Evolutionary conservation across 352 stramenopile genomes (phyloP), one percentile per base, ranked within the genome.

Genomic region (Phytopythium sindhum): DNA sequence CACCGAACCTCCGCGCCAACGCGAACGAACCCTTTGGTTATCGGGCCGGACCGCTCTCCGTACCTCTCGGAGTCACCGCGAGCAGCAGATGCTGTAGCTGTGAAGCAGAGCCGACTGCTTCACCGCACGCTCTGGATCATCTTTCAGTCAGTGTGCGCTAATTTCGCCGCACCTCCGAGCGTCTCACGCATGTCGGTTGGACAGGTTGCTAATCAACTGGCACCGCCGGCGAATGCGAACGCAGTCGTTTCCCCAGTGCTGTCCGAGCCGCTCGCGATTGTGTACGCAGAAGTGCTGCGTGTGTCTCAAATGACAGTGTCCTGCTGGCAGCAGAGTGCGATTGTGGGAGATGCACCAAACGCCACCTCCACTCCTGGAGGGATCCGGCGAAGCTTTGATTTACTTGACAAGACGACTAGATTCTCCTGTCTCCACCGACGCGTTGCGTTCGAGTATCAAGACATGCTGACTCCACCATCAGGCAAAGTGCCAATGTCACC

Each of bases 341-440:
- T 24, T 26, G 61, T 59, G 53, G 17, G 41, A 8, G 23, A 23
- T 47, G 11, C 53, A 48, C 10, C 26, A 24, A 41, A 7, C 7
- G 9, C 24, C 12, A 53, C 3, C 24, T 37, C 47, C 14, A 47
- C 39, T 0, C 51, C 61, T 37, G 59, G 57, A 19, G 60, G 63
- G 8, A 62, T 81, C 24, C 62, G 81, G 48, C 60, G 83, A 51
- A 91, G 83, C 37, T 89, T 84, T 64, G 91, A 97, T 64, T 64
- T 96, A 11, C 86, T 97, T 28, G 61, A 64, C 6, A 44, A 58
- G 2, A 85, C 88, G 0, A 74, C 69, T 9, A 65, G 77, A 4
- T 88, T 97, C 45, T 89, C 84, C 11, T 60, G 48, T 33, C 68
- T 88, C 8, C 73, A 64, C 28, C 89, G 82, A 62, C 81, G 84